Base-by-base conservation (phyloP, 176 grass and related monocot species). In the Oryza australiensis region DNA sequence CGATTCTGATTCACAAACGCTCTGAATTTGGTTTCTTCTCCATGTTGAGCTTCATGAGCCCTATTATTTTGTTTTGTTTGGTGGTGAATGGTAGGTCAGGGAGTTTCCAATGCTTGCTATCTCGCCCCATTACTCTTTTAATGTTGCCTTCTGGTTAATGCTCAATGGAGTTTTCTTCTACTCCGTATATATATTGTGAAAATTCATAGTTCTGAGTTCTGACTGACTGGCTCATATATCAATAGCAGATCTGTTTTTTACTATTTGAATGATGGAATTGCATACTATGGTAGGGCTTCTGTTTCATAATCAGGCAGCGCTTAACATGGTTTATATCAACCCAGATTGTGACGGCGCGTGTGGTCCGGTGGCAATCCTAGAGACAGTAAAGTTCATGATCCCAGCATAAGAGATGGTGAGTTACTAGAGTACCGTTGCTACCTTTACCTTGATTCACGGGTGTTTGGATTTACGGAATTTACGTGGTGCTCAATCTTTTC, bases 351-450 rank as follows among this genome's bases (percentile, higher is more conserved):
- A 86, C 27, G 66, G 2, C 77, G 72, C 34, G 1, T 16, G 33
- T 67, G 83, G 1, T 0, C n/a, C 3, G 20, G 27, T 81, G 78
- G 51, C 22, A 12, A 59, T 18, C 42, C 1, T 12, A 64, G 24
- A 1, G 30, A 81, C 6, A 72, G 33, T 82, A 81, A n/a, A 27
- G 22, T 32, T 5, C 7, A 1, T 0, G 0, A 24, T 73, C 42
- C 60, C 41, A 7, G 14, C 16, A 63, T 53, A 86, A 72, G 66
- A 78, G 16, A 89, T 86, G 78, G 88, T 74, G 68, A 85, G 64
- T 48, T 63, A 46, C 33, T 42, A 66, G 20, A 42, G n/a, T 42
- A 42, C 73, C 26, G 7, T 64, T 64, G 7, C 38, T 67, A 75
- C 62, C 24, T 53, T 59, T 66, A 42, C 70, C n/a, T 38, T 29